Conservation (phyloP, 352 stramenopile species). For the Pythium oligandrum region DNA sequence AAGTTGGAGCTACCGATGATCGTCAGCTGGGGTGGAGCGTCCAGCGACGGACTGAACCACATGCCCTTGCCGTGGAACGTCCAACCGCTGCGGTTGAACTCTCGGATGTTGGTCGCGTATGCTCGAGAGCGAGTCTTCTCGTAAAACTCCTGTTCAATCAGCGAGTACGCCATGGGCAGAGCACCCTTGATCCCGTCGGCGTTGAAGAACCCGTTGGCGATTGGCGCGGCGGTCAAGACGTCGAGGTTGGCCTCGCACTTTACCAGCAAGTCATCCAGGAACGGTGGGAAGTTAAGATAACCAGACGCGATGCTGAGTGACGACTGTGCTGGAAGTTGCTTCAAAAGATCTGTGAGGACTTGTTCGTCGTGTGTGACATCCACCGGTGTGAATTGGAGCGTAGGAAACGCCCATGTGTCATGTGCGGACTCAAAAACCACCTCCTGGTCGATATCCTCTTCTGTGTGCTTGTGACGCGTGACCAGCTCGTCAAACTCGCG, state of each 20-base stretch:
- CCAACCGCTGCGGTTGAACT: conserved; percentile 64
- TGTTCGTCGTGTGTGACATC: conserved; percentile 51
- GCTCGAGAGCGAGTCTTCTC: conserved; percentile 32
- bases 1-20: conserved; percentile 81
- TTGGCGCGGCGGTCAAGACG: conserved; percentile 58
- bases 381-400: conserved; percentile 68
- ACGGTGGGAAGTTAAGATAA: conserved; percentile 78
- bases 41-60: conserved; percentile 47
- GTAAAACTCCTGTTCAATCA: conserved; percentile 82
- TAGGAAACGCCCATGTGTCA: conserved; percentile 70
- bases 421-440: background rate
- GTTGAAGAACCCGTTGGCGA: conserved; percentile 73
- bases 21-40: conserved; percentile 32
- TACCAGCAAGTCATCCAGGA: conserved; percentile 50
- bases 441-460: conserved; percentile 9
- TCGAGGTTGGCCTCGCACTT: conserved; percentile 39
- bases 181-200: conserved; percentile 65
- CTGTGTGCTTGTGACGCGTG: conserved; percentile 16
- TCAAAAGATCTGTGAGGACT: conserved; percentile 44
- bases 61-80: conserved; percentile 87
- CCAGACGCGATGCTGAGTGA: conserved; percentile 64
- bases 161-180: conserved; percentile 73
- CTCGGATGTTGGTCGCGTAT: conserved; percentile 44
- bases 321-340: conserved; percentile 34
- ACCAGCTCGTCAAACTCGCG: conserved; percentile 41